Base-by-base conservation (phyloP, 2,329 filamentous ascomycete genomes). In the Colletotrichum simmondsii region DNA sequence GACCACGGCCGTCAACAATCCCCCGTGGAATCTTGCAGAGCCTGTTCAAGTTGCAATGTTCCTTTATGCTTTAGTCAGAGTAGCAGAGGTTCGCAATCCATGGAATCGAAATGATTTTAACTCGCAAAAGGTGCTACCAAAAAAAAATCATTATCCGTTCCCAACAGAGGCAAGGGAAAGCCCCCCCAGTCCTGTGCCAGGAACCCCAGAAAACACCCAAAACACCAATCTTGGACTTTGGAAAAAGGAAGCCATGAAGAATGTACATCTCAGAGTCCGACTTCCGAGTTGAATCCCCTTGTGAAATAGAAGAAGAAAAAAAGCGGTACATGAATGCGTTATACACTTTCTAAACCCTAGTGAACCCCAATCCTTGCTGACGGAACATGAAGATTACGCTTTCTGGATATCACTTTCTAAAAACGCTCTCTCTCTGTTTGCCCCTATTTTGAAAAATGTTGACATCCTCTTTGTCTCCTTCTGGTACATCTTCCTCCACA, bases 361-460 rank as follows among this genome's bases (percentile, higher is more conserved):
- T 49, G 42, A n/a, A n/a, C 42, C 42, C 19, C 42, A n/a, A 49
- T 4, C 26, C 60, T 61, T 56, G 54, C 26, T 35, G 24, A 68
- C 19, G n/a, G 32, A 35, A 35, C 32, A 4, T 35, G 32, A 35
- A 72, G 42, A 60, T 56, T 58, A 72, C 61, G 65, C 59, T 54
- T 60, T 60, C 53, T 60, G 56, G 22, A 73, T 73, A 65, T 73
- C 67, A 49, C 60, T 73, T 46, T 72, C 59, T 70, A 72, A 12
- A 56, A 56, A 32, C 5, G 46, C 8, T 52, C 46, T 53, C 49
- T 24, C 22, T n/a, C 10, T 37, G 32, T 8, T 46, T n/a, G 10
- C 42, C 24, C 30, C 8, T 2, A 28, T 52, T 52, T 56, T 22
- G 28, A 65, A 24, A n/a, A 26, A 4, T 56, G 8, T 28, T 14